These are phyloP conservation scores for Bauhinia variegata DNA, from an alignment of 306 rosid genomes.

Conservation along the genomic window DNA sequence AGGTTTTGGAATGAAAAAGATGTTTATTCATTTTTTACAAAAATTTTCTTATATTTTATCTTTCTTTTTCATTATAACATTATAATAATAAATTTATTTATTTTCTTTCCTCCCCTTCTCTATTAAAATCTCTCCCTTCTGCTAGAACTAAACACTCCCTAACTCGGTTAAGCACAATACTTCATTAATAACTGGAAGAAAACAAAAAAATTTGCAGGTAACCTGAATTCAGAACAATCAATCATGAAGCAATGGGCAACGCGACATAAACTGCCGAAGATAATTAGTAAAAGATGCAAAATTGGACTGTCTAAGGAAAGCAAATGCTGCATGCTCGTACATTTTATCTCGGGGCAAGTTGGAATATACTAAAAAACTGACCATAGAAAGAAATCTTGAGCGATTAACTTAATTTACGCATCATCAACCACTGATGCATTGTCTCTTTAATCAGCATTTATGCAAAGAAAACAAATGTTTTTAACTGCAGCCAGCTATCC, in stretches of 20 bases:
- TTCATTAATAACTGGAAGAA: too few relatives aligned
- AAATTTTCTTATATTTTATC: too few relatives aligned
- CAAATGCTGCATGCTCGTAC: slow-evolving; percentile 14
- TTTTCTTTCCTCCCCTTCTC: too few relatives aligned
- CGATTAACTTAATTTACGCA: slow-evolving; percentile 25
- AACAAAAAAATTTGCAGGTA: neutral
- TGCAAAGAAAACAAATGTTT: slow-evolving; percentile 23
- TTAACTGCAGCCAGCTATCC: slow-evolving; percentile 38
- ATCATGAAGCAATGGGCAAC: neutral
- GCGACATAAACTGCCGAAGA: too few relatives aligned
- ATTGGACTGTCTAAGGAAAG: neutral
- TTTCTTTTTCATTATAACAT: too few relatives aligned
- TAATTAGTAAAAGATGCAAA: too few relatives aligned
- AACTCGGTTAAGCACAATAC: slow-evolving; percentile 1
- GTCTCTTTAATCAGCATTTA: slow-evolving; percentile 34
- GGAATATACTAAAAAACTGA: slow-evolving; percentile 29
- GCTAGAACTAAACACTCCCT: too few relatives aligned
- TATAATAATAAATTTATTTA: too few relatives aligned
- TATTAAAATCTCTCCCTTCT: too few relatives aligned
- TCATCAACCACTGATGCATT: slow-evolving; percentile 33
- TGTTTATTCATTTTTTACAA: too few relatives aligned
- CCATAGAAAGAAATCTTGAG: slow-evolving; percentile 26
- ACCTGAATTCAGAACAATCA: neutral
- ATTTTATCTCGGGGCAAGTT: slow-evolving; percentile 9
- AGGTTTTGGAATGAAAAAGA: too few relatives aligned